These are phyloP conservation scores for Talaromyces liani DNA, from an alignment of 495 filamentous ascomycete species.

Conservation along the genomic window DNA sequence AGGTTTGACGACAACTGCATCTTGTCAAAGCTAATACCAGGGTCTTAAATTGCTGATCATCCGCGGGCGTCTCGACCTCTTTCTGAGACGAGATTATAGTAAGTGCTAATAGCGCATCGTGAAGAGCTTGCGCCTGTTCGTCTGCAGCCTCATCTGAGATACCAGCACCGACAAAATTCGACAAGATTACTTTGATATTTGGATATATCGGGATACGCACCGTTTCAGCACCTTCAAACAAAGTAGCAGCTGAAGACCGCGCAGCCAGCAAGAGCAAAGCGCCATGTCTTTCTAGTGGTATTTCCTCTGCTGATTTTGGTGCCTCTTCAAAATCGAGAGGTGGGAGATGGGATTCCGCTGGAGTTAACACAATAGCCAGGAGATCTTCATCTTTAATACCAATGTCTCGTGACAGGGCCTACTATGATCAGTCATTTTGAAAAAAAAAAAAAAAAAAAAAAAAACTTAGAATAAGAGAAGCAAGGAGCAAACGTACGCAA, in stretches of 20 bases:
- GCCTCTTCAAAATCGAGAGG: conserved; percentile 33
- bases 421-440: not conserved
- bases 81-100: conserved; percentile 23
- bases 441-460: no score
- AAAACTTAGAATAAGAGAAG: not conserved
- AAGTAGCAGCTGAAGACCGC: conserved; percentile 33
- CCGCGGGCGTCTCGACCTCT: conserved; percentile 16
- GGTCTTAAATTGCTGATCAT: conserved; percentile 25
- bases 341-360: conserved; percentile 27
- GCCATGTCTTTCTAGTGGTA: conserved; percentile 68
- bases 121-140: conserved; percentile 34
- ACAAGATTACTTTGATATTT: conserved; percentile 50
- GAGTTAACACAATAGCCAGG: conserved; percentile 29
- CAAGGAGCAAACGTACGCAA: conserved; percentile 32
- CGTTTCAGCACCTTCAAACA: conserved; percentile 26
- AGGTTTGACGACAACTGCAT: conserved; percentile 59
- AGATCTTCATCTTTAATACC: conserved; percentile 48
- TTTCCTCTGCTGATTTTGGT: conserved; percentile 48
- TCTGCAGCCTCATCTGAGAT: conserved; percentile 30
- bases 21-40: conserved; percentile 56
- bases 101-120: conserved; percentile 33
- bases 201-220: conserved; percentile 54
- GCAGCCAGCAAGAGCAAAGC: conserved; percentile 53
- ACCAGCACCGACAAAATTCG: conserved; percentile 49
- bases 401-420: conserved; percentile 70